These are phyloP conservation scores for Cercospora sp. DNA, from an alignment of 2,329 filamentous ascomycete species.

Conservation along the genomic window DNA sequence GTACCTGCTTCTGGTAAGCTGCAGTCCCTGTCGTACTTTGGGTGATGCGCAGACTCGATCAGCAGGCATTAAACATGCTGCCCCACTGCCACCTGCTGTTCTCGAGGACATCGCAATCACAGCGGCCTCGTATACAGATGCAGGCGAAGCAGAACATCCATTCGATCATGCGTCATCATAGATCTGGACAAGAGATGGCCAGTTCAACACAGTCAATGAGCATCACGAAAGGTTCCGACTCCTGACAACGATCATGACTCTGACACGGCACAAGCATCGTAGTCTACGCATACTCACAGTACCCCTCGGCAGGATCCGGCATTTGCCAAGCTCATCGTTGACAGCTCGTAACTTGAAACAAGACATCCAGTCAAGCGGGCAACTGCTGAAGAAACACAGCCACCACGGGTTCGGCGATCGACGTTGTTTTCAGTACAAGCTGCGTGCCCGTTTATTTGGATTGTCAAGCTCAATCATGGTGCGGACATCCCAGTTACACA, in stretches of 20 bases:
- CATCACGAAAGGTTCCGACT: neutral
- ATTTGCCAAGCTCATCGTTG: neutral
- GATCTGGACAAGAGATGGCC: neutral
- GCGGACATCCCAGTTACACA: neutral
- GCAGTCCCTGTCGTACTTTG: neutral
- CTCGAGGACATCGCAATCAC: neutral
- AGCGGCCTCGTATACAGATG: neutral
- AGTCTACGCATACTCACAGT: neutral
- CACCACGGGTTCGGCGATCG: neutral
- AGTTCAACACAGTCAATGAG: neutral
- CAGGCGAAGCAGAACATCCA: neutral
- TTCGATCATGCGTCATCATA: neutral
- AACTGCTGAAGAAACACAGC: neutral
- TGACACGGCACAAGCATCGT: neutral
- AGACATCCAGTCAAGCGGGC: neutral
- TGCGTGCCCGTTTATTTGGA: neutral
- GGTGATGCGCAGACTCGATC: neutral
- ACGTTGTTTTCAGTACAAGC: neutral
- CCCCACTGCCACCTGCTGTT: neutral
- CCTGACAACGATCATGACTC: neutral
- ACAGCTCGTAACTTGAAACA: constrained; percentile 1
- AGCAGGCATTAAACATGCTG: neutral
- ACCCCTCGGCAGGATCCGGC: neutral
- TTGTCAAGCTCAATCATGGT: neutral
- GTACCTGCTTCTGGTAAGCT: neutral